Conservation (phyloP, 768 basidiomycete species). For the Suillus placidus region DNA sequence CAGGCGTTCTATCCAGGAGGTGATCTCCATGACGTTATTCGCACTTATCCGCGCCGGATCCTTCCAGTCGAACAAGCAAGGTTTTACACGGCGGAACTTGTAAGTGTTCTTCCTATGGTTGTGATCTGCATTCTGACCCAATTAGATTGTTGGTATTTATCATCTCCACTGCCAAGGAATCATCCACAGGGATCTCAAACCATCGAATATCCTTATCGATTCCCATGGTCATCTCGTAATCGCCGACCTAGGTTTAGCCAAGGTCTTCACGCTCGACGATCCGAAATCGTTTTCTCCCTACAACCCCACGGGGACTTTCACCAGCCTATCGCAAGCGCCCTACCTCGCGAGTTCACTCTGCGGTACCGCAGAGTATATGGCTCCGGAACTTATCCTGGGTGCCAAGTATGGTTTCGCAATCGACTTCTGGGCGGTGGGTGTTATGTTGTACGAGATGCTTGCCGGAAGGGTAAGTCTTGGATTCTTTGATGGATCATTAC, state of each 20-base stretch:
- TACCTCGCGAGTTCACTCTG: constrained; percentile 9
- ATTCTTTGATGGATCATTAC: background rate
- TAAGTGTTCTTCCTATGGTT: background rate
- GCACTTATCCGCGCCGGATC: background rate
- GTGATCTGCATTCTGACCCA: background rate
- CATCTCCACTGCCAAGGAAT: constrained; percentile 61
- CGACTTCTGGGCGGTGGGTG: constrained; percentile 19
- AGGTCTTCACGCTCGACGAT: constrained; percentile 16
- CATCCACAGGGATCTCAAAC: constrained; percentile 72
- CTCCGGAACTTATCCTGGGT: constrained; percentile 15
- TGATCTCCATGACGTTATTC: constrained; percentile 13
- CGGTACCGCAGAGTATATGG: constrained; percentile 16
- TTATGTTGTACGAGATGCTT: constrained; percentile 18
- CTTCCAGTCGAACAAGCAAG: constrained; percentile 12
- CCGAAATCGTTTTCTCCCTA: constrained; percentile 13
- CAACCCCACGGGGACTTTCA: background rate
- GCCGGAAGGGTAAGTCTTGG: constrained; percentile 9
- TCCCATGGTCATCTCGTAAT: constrained; percentile 54
- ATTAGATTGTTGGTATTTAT: constrained; percentile 33
- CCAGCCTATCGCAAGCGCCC: constrained; percentile 9
- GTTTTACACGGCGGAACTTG: constrained; percentile 16
- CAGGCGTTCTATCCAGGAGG: constrained; percentile 14
- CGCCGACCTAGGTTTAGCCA: constrained; percentile 64
- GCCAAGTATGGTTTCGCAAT: constrained; percentile 14
- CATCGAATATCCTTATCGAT: constrained; percentile 61